phyloP scores from a whole-genome alignment of 169 alveolate species.

The Neospora caninum region DNA sequence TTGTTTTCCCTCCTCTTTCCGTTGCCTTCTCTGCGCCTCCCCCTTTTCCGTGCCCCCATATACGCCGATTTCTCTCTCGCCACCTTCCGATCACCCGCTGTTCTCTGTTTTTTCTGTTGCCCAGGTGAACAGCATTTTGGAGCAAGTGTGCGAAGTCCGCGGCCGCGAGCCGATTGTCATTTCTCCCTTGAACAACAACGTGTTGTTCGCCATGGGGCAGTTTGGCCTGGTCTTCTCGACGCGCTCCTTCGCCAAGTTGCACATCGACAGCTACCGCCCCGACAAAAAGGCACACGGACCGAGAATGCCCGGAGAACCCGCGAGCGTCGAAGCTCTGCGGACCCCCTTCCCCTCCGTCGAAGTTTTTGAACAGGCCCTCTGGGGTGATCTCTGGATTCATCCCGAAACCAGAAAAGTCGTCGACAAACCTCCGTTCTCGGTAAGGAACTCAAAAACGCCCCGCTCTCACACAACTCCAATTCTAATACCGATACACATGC shows the following conservation, averaged over 20 bases:
- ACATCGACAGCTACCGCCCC: slow-evolving; percentile 67
- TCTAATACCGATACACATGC: not conserved
- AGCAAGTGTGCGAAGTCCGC: slow-evolving; percentile 50
- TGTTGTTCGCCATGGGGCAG: slow-evolving; percentile 94
- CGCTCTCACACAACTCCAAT: not conserved
- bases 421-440: slow-evolving; percentile 52
- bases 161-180: slow-evolving; percentile 66
- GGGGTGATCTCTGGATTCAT: slow-evolving; percentile 86
- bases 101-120: not conserved
- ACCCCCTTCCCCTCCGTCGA: slow-evolving; percentile 58
- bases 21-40: not conserved
- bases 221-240: slow-evolving; percentile 94
- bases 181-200: slow-evolving; percentile 94
- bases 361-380: slow-evolving; percentile 76
- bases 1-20: not conserved
- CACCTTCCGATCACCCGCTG: not conserved
- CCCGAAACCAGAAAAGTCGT: slow-evolving; percentile 71
- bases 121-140: slow-evolving; percentile 66
- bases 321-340: not conserved
- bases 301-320: slow-evolving; percentile 26
- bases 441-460: not conserved
- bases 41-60: not conserved
- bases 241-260: slow-evolving; percentile 92
- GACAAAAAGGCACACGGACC: not conserved
- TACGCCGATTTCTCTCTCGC: not conserved